Evolutionary conservation across 1,284 basidiomycete species (phyloP), one percentile per base, ranked within the genome.

Genomic region (Mycena sp.): DNA sequence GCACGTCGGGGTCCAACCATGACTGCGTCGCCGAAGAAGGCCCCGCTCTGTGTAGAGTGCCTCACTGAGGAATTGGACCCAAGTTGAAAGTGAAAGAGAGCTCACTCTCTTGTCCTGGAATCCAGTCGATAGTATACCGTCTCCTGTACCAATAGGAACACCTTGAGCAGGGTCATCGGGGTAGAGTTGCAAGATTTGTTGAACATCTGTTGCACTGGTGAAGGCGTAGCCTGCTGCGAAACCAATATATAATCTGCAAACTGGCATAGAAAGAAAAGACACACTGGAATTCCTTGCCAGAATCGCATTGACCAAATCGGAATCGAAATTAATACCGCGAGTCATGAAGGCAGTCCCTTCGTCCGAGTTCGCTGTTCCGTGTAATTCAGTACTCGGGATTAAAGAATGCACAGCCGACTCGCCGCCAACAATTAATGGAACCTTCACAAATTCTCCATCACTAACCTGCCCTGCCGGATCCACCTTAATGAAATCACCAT

Each of bases 391-490:
- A 58, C 56, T 58, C 56, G 46, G 56, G 26, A 50, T 58, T 50
- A 58, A 43, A 58, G 38, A 58, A 58, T 58, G 29, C 46, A 58
- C 56, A 58, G 56, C 56, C 56, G 38, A 58, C 56, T 58, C 56
- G 38, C 56, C 56, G 56, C 56, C 56, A 32, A 58, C 56, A 58
- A 58, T 58, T 37, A 58, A 58, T 58, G 56, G 56, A 50, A 58
- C 56, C 46, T 58, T 58, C 56, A 58, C 56, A 43, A 58, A 58
- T 37, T 58, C 56, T 14, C 56, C 56, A 49, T 58, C 44, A 50
- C 56, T 58, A 58, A 58, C 56, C 56, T 58, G 56, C 56, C 56
- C 56, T 58, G 56, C 56, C 56, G 56, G 56, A 58, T 58, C 56
- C 45, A 43, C 56, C 56, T 58, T 58, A 26, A 58, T 58, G 56